Conservation (phyloP, 306 rosid genomes). For the Mimosa pudica region DNA sequence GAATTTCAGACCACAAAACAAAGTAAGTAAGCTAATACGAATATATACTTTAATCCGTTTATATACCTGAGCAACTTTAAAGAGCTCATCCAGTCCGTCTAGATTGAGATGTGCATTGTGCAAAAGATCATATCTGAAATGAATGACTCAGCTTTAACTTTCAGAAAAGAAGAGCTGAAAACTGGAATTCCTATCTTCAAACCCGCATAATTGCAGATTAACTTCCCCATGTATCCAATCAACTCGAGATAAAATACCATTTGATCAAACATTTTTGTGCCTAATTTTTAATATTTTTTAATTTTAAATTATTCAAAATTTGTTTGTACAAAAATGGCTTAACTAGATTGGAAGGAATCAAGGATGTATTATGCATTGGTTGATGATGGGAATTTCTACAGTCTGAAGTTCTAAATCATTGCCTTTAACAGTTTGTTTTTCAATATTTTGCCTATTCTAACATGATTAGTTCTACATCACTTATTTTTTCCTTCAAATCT, state of each 20-base stretch:
- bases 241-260: background rate
- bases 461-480: background rate
- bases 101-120: slow-evolving; percentile 95
- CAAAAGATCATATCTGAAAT: slow-evolving; percentile 86
- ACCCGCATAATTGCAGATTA: slow-evolving; percentile 25
- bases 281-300: no score
- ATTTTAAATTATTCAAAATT: background rate
- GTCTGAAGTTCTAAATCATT: background rate
- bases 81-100: slow-evolving; percentile 88
- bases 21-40: slow-evolving; percentile 1
- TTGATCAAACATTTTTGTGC: background rate
- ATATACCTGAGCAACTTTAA: slow-evolving; percentile 94
- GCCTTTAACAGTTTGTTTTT: background rate
- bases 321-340: background rate
- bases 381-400: background rate
- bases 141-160: slow-evolving; percentile 40
- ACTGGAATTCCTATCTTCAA: slow-evolving; percentile 15
- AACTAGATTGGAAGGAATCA: background rate
- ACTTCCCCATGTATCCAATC: background rate
- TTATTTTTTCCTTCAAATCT: slow-evolving; percentile 23
- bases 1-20: slow-evolving; percentile 5
- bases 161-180: slow-evolving; percentile 26
- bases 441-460: background rate
- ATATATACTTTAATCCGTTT: background rate
- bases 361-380: background rate